phyloP scores from a whole-genome alignment of 2,329 filamentous ascomycete species.

The Verticillium albo-atrum region DNA sequence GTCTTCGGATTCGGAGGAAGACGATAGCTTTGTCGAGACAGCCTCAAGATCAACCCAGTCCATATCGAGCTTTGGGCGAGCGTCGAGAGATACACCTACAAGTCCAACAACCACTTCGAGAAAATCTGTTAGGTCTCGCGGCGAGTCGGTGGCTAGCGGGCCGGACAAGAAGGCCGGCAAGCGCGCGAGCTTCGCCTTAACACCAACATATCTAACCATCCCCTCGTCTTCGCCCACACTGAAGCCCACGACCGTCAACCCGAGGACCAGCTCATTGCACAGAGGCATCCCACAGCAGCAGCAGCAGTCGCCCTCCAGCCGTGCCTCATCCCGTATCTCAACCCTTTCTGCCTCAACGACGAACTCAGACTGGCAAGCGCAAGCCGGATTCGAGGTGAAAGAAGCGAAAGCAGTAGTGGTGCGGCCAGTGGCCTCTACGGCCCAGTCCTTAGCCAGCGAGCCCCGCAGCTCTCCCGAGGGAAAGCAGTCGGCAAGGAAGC shows the following conservation, averaged over 20 bases:
- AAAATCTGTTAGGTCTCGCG: background rate
- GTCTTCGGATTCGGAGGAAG: conserved; percentile 54
- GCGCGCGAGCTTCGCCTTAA: conserved; percentile 33
- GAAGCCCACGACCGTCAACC: conserved; percentile 14
- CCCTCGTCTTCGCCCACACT: conserved; percentile 20
- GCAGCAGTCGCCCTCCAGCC: conserved; percentile 5
- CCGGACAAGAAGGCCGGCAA: conserved; percentile 27
- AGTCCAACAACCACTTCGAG: conserved; percentile 8
- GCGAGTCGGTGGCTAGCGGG: background rate
- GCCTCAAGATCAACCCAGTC: conserved; percentile 22
- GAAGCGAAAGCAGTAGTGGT: conserved; percentile 36
- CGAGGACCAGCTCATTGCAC: conserved; percentile 24
- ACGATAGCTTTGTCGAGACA: conserved; percentile 23
- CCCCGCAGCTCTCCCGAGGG: background rate
- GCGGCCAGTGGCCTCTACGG: conserved; percentile 17
- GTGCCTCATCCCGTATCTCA: conserved; percentile 28
- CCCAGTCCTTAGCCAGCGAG: background rate
- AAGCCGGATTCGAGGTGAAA: conserved; percentile 19
- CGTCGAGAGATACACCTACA: conserved; percentile 3
- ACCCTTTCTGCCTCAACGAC: conserved; percentile 29
- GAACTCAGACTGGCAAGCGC: conserved; percentile 20
- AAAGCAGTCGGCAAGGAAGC: background rate
- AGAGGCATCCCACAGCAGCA: conserved; percentile 6
- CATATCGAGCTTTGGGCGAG: conserved; percentile 18
- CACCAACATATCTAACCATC: conserved; percentile 38